Evolutionary conservation across 768 basidiomycete species (phyloP).

Genomic region (Chlorophyllum brunneum): DNA sequence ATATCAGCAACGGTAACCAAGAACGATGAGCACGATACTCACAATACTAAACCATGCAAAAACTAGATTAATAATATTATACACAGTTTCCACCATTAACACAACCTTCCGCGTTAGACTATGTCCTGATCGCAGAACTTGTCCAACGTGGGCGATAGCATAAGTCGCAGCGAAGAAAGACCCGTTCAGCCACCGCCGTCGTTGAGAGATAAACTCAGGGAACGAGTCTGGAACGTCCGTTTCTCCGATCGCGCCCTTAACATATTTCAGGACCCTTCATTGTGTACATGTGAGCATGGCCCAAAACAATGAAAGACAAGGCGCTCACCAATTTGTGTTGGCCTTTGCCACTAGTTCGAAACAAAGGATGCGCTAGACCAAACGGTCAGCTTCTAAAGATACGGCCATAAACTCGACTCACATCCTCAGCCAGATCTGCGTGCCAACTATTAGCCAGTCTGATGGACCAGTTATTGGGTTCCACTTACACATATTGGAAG

Average conservation of each 20-base stretch:
- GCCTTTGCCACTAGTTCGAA: conserved; percentile 77
- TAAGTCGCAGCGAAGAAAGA: conserved; percentile 96
- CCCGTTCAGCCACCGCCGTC: conserved; percentile 86
- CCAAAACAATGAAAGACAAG: background rate
- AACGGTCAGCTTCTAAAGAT: conserved; percentile 6
- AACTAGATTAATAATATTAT: conserved; percentile 82
- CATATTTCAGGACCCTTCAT: conserved; percentile 90
- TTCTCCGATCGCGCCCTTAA: conserved; percentile 88
- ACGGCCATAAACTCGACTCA: conserved; percentile 28
- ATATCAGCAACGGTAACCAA: background rate
- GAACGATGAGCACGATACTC: conserved; percentile 25
- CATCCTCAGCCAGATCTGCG: conserved; percentile 86
- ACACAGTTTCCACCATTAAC: conserved; percentile 78
- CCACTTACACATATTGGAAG: conserved; percentile 89
- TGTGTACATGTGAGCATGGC: conserved; percentile 15
- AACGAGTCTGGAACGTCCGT: conserved; percentile 93
- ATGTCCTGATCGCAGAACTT: conserved; percentile 79
- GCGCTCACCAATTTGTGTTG: conserved; percentile 68
- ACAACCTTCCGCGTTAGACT: conserved; percentile 67
- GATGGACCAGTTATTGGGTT: background rate
- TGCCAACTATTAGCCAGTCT: conserved; percentile 9
- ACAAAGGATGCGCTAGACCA: conserved; percentile 69
- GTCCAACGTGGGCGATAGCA: conserved; percentile 83
- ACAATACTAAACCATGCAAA: conserved; percentile 95
- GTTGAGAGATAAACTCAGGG: conserved; percentile 91